Base-by-base conservation (phyloP, 116 monocot species). In the Iris pallida region DNA sequence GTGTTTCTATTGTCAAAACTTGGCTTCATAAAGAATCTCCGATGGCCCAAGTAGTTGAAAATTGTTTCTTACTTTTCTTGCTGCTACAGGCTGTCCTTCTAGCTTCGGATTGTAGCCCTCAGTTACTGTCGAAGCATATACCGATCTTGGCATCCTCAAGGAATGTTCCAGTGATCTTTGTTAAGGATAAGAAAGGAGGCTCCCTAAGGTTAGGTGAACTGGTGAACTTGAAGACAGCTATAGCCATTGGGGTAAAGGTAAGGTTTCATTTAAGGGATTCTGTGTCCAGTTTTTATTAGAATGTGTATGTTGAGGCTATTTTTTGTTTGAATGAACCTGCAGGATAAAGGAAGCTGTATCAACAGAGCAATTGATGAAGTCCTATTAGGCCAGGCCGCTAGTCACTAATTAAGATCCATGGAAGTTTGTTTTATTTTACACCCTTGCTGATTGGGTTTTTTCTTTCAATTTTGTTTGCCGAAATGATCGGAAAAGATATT, bases 191-290 rank as follows among this genome's bases (percentile, higher is more conserved):
- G 42, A 86, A 68, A 79, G 74, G 82, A 56, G 84, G 92, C 65
- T 91, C 95, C 14, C 59, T 91, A 8, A 78, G 95, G 73, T 80
- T 91, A 66, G 95, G 95, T 16, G 79, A 78, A 53, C 76, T 96
- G 43, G 82, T 96, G 42, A 96, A 91, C 5, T 54, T 91, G 19
- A 96, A 77, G 63, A 96, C 95, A 44, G 89, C 86, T 47, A 71
- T 91, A 70, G 88, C 86, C 41, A 73, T 96, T 61, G 91, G 89
- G 68, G 67, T 91, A 54, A 95, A 95, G 95, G 95, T 95, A 14
- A 20, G 20, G 4, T 41, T 16, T 30, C 16, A 61, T 45, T 13
- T 8, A 15, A 18, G 7, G 2, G 66, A 6, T 42, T 16, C 11
- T 51, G 12, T n/a, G 0, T 41, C 42, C 20, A 57, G 20, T 16